phyloP scores from a whole-genome alignment of 2,329 filamentous ascomycete species.

The Ceratocystis cacaofunesta region DNA sequence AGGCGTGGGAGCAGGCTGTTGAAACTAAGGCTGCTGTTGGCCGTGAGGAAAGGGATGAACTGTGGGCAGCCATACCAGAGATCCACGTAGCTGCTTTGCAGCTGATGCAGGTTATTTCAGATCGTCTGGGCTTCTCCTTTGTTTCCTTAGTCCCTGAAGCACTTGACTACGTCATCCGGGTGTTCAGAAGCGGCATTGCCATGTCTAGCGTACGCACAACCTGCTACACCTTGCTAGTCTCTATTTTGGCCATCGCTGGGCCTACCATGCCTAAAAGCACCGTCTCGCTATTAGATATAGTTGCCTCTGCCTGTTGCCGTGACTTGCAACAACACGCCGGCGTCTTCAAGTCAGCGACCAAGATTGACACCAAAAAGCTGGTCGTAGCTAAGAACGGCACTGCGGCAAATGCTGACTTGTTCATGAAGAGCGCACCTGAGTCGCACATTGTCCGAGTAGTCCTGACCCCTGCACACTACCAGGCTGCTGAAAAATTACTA shows the following conservation, averaged over 20 bases:
- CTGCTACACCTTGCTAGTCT: constrained; percentile 44
- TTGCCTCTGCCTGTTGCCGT: constrained; percentile 56
- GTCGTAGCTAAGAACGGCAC: constrained; percentile 24
- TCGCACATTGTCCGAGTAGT: constrained; percentile 17
- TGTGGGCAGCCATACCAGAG: constrained; percentile 58
- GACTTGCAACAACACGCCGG: constrained; percentile 50
- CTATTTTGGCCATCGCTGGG: constrained; percentile 47
- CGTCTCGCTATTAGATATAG: constrained; percentile 44
- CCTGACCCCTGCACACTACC: constrained; percentile 33
- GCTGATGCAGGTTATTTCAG: constrained; percentile 42
- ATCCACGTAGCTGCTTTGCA: constrained; percentile 59
- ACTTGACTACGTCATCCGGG: constrained; percentile 55
- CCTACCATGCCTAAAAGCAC: constrained; percentile 50
- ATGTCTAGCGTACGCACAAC: constrained; percentile 40
- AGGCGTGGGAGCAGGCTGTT: constrained; percentile 35
- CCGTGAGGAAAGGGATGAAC: constrained; percentile 65
- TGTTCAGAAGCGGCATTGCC: constrained; percentile 46
- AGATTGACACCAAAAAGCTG: constrained; percentile 24
- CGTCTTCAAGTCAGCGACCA: constrained; percentile 21
- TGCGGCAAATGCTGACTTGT: constrained; percentile 55
- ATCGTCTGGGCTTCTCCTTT: constrained; percentile 42
- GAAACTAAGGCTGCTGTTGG: constrained; percentile 58
- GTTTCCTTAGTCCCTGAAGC: constrained; percentile 47
- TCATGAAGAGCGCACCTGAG: constrained; percentile 34
- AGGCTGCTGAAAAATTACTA: constrained; percentile 48